Base-by-base conservation (phyloP, 2,329 filamentous ascomycete genomes). In the Pyrenochaeta sp. region DNA sequence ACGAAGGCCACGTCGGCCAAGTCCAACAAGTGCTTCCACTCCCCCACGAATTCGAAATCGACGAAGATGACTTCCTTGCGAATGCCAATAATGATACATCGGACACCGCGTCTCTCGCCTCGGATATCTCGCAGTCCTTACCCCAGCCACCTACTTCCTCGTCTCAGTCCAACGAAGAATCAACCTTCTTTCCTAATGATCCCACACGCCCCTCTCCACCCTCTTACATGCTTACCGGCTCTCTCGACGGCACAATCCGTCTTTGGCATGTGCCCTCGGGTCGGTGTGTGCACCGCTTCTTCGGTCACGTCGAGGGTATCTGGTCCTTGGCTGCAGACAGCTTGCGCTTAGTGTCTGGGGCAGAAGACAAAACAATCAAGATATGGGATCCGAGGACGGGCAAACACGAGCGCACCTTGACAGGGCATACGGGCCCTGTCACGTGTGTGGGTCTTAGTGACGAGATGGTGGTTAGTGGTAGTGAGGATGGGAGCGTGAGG, bases 291-390 rank as follows among this genome's bases (percentile, higher is more conserved):
- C 91, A 92, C 61, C 96, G 92, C 32, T 96, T 97, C 82, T 99
- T 98, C 74, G 95, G 95, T 0, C 95, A 99, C 72, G 86, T 99
- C 24, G 95, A 99, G 77, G 95, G 95, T 32, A 90, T 99, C 22
- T 99, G 95, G 95, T 91, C 91, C 5, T 84, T 99, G 2, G 92
- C 91, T 0, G 94, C 91, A 2, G 94, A 98, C 78, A 93, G 91
- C 0, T 81, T 98, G 22, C 88, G 95, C 10, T 88, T 97, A 15
- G 92, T 98, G 13, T 92, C 90, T 19, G 94, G 93, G 0, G 91
- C 92, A 10, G 93, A 98, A 76, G 95, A 99, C 78, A 89, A 92
- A 42, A 96, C 94, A 88, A 91, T 97, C 69, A 98, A 98, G 81
- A 88, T 91, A 32, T 99, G 95, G 95, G 94, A 98, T 78, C 91